A percentile compares a stretch with the other conserved stretches of the same genome.
phyloP scores from a whole-genome alignment of 108 stramenopile genomes.

The Nitzschia sp. region DNA sequence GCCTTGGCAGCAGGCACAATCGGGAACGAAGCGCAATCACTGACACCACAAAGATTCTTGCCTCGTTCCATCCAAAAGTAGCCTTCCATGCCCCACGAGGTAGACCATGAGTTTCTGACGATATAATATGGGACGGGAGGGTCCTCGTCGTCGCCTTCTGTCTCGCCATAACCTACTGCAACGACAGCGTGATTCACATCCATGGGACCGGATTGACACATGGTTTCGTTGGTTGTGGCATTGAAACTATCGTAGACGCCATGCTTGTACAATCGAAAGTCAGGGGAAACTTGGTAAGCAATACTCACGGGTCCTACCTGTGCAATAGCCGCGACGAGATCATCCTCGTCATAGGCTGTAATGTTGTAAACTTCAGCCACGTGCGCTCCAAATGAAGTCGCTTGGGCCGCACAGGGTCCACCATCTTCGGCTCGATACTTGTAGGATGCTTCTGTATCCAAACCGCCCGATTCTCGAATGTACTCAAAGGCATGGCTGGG shows the following conservation, averaged over 20 bases:
- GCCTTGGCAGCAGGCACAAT: conserved; percentile 34
- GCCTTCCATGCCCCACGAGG: conserved; percentile 53
- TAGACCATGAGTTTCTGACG: conserved; percentile 71
- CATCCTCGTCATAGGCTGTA: conserved; percentile 43
- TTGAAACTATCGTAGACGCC: conserved; percentile 65
- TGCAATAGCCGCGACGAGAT: conserved; percentile 57
- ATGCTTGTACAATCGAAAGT: conserved; percentile 60
- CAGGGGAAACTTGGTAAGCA: conserved; percentile 75
- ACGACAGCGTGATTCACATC: conserved; percentile 81
- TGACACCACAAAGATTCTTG: conserved; percentile 49
- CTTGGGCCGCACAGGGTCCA: neutral
- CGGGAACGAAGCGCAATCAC: conserved; percentile 56
- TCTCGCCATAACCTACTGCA: conserved; percentile 70
- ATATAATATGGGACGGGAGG: conserved; percentile 42
- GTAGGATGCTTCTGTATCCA: conserved; percentile 45
- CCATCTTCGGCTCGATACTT: conserved; percentile 36
- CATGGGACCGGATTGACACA: conserved; percentile 37
- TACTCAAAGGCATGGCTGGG: conserved; percentile 58
- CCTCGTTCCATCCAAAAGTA: conserved; percentile 57
- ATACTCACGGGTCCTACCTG: conserved; percentile 59
- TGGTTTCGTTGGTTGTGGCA: conserved; percentile 48
- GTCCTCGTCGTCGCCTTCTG: neutral
- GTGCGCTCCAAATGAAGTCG: neutral
- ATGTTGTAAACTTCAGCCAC: conserved; percentile 55
- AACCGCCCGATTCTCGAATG: conserved; percentile 55